Evolutionary conservation across 2,329 filamentous ascomycete species (phyloP), one percentile per base, ranked within the genome.

Genomic region (Graphilbum sp.): DNA sequence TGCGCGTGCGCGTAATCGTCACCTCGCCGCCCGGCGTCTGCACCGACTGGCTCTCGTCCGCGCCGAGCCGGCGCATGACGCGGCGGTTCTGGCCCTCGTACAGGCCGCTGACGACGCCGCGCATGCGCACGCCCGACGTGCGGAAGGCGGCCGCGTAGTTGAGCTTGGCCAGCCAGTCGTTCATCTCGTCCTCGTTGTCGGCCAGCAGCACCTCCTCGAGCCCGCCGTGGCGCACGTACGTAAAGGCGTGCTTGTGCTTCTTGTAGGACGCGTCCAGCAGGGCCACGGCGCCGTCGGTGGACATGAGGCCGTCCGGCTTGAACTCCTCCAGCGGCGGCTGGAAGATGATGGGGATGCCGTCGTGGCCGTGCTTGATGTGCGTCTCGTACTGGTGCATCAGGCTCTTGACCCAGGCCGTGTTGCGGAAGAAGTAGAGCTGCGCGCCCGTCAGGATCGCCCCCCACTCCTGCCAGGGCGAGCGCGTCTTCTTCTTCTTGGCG

Each of bases 381-480:
- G 68, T 65, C 34, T 94, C 86, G 52, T 88, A 79, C 53, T 98
- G 90, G 45, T 82, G 72, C 62, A 96, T 86, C 45, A 98, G 59
- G 41, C 72, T 81, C 57, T 94, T 96, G 25, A 93, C 76, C 88
- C 90, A 98, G 17, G 76, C 68, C 5, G 85, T 80, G 53, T 96
- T 95, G 41, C 84, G 79, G 62, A 96, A 98, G 56, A 98, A 85
- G 56, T 95, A 98, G 8, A 98, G 70, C 52, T 95, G 88, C 6
- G 90, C 92, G n/a, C 88, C 85, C 1, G 90, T 98, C 23, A 98
- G 68, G 41, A 98, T 81, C 19, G 86, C 90, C 37, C 90, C 90
- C 90, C 90, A 98, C 66, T 98, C 90, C 53, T 95, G 88, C 90
- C 90, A 98, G 2, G 90, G 88, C 11, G 88, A 95, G 32, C 88